phyloP scores from a whole-genome alignment of 495 filamentous ascomycete genomes.

The Alectoria sarmentosa region DNA sequence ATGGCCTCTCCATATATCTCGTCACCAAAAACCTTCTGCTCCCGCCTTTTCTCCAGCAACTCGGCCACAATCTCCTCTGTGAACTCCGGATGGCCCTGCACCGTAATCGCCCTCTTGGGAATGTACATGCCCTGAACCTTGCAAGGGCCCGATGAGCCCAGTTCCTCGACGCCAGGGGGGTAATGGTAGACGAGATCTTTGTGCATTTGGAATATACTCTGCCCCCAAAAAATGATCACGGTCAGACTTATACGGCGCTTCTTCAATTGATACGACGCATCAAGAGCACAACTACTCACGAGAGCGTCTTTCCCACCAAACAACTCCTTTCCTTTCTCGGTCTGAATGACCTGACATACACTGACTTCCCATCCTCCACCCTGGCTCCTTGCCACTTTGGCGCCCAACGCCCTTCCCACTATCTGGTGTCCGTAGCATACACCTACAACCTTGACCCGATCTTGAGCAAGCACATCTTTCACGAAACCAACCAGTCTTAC shows the following conservation, averaged over 20 bases:
- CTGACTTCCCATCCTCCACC: constrained; percentile 70
- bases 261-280: no score
- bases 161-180: constrained; percentile 51
- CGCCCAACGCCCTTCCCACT: constrained; percentile 66
- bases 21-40: constrained; percentile 57
- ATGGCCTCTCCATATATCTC: constrained; percentile 60
- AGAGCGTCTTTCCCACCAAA: constrained; percentile 62
- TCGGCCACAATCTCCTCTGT: constrained; percentile 65
- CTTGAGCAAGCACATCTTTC: constrained; percentile 47
- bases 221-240: no score
- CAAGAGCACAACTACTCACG: no score
- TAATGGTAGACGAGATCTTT: constrained; percentile 64
- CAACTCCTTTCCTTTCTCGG: constrained; percentile 60
- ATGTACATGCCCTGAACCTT: constrained; percentile 75
- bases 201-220: constrained; percentile 88
- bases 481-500: constrained; percentile 64
- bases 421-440: constrained; percentile 94
- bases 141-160: constrained; percentile 63
- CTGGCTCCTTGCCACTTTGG: constrained; percentile 56
- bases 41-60: constrained; percentile 53
- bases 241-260: no score
- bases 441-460: constrained; percentile 61
- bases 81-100: constrained; percentile 93
- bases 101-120: constrained; percentile 57
- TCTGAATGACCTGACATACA: constrained; percentile 64